Percentiles rank a stretch among this genome's conserved stretches.
Conservation (phyloP, 345 rosid genomes). For the Excoecaria agallocha region DNA sequence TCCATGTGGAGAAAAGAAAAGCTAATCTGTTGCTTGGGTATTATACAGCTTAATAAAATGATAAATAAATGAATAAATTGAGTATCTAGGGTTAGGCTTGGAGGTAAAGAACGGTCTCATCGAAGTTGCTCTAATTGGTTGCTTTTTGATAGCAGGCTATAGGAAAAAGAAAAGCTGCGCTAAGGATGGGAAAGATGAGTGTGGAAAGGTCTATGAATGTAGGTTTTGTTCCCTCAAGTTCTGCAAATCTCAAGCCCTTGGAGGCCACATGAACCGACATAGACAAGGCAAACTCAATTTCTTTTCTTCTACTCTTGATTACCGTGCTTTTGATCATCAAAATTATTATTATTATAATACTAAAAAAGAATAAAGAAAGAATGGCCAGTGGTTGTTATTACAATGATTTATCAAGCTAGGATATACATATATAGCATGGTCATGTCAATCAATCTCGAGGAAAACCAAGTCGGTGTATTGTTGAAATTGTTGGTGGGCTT, state of each 20-base stretch:
- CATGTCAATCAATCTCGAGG: slow-evolving; percentile 29
- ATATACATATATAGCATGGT: slow-evolving; percentile 14
- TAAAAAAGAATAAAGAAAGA: too few relatives aligned
- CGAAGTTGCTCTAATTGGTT: slow-evolving; percentile 42
- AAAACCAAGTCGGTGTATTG: slow-evolving; percentile 25
- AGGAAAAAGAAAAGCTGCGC: slow-evolving; percentile 64
- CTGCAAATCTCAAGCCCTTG: slow-evolving; percentile 99
- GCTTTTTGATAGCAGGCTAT: slow-evolving; percentile 30
- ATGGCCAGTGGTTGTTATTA: slow-evolving; percentile 12
- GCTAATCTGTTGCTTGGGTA: too few relatives aligned
- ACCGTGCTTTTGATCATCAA: too few relatives aligned
- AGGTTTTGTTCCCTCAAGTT: slow-evolving; percentile 99
- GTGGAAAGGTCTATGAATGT: slow-evolving; percentile 88
- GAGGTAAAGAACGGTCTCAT: slow-evolving; percentile 36
- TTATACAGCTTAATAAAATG: too few relatives aligned
- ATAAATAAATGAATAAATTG: too few relatives aligned
- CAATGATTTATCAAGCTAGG: slow-evolving; percentile 11
- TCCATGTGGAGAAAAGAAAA: not conserved
- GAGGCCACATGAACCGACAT: slow-evolving; percentile 99
- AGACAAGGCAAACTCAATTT: slow-evolving; percentile 67
- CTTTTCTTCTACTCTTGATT: not conserved
- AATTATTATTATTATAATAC: too few relatives aligned
- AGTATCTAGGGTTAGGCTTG: slow-evolving; percentile 32
- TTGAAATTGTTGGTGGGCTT: slow-evolving; percentile 20
- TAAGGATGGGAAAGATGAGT: slow-evolving; percentile 80